Evolutionary conservation across 371 early-diverging fungal genomes (phyloP).

Genomic region (Lichtheimia ornata): DNA sequence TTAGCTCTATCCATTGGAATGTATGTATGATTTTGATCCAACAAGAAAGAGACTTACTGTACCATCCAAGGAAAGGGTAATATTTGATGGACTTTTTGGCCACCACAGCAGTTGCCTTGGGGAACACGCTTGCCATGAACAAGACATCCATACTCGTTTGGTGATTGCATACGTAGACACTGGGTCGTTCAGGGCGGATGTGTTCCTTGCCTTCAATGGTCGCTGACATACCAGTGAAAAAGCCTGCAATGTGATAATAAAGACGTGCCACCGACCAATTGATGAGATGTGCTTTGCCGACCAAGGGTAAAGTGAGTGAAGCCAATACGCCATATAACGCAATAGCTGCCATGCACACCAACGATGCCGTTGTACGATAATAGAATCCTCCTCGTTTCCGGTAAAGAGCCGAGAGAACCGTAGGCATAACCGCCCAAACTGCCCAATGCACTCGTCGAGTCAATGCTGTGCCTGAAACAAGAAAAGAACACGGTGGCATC

Average conservation of each 20-base stretch:
- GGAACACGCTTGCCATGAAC: conserved; percentile 72
- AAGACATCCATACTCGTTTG: conserved; percentile 84
- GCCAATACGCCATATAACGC: conserved; percentile 50
- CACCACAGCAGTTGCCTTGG: conserved; percentile 70
- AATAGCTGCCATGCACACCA: conserved; percentile 20
- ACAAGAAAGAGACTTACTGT: conserved; percentile 65
- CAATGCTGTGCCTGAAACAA: conserved; percentile 11
- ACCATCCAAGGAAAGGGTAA: conserved; percentile 86
- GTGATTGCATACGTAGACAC: conserved; percentile 83
- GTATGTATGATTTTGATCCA: not conserved
- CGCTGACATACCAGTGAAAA: conserved; percentile 57
- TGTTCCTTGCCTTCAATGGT: conserved; percentile 66
- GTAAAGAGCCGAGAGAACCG: conserved; percentile 12
- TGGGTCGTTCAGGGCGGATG: conserved; percentile 51
- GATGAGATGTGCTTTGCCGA: conserved; percentile 51
- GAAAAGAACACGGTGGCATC: not conserved
- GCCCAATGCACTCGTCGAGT: conserved; percentile 15
- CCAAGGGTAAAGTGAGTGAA: conserved; percentile 42
- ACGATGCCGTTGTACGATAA: conserved; percentile 26
- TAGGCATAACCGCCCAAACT: conserved; percentile 14
- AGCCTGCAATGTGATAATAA: conserved; percentile 48
- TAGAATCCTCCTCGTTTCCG: conserved; percentile 38
- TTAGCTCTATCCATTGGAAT: not conserved
- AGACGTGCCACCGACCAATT: conserved; percentile 65
- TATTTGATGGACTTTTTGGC: conserved; percentile 81